These are phyloP conservation scores for Colletotrichum melonis DNA, from an alignment of 2,329 filamentous ascomycete species.

Conservation along the genomic window DNA sequence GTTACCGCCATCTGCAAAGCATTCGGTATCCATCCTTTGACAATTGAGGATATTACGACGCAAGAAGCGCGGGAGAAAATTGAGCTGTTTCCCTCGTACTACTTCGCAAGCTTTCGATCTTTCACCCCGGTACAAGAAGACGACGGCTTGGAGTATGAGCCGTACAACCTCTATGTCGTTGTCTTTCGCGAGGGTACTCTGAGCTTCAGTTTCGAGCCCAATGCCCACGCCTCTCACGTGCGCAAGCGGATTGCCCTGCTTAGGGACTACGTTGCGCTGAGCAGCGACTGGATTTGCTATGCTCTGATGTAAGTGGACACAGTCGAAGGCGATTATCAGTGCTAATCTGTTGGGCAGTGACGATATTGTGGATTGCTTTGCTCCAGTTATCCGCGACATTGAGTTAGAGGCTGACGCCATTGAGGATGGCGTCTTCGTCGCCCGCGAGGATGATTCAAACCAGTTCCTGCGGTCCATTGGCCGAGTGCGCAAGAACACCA, in stretches of 20 bases:
- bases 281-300: slow-evolving; percentile 99
- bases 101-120: slow-evolving; percentile 97
- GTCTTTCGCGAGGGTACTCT: slow-evolving; percentile 96
- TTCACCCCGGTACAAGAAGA: slow-evolving; percentile 86
- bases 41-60: slow-evolving; percentile 94
- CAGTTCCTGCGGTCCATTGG: slow-evolving; percentile 90
- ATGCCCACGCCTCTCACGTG: slow-evolving; percentile 88
- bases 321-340: neutral
- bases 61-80: slow-evolving; percentile 99
- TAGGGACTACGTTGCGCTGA: slow-evolving; percentile 94
- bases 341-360: slow-evolving; percentile 67
- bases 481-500: slow-evolving; percentile 91
- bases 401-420: slow-evolving; percentile 92
- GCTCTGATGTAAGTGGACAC: slow-evolving; percentile 81
- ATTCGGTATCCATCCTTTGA: slow-evolving; percentile 95
- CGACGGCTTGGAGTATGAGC: slow-evolving; percentile 86
- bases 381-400: slow-evolving; percentile 86
- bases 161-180: slow-evolving; percentile 95
- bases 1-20: slow-evolving; percentile 90
- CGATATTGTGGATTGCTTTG: slow-evolving; percentile 97
- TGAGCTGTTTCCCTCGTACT: slow-evolving; percentile 96
- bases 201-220: slow-evolving; percentile 92
- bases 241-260: slow-evolving; percentile 91
- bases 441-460: slow-evolving; percentile 89
- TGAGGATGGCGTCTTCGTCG: slow-evolving; percentile 94